Conservation (phyloP, 192 early-diverging fungal species). For the Coemansia sp. region DNA sequence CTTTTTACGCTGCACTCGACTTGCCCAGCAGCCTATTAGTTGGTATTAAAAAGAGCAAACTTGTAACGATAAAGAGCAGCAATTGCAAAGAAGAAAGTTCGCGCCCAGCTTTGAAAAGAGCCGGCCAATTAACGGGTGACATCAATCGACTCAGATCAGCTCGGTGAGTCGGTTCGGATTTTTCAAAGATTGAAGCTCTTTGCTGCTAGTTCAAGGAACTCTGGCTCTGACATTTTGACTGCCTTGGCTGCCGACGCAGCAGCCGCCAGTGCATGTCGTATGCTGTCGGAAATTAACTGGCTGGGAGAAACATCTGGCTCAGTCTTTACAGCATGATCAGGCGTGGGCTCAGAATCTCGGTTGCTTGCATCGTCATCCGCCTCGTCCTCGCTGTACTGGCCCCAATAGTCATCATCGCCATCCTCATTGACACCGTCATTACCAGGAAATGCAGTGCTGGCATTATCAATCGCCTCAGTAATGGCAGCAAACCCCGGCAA, state of each 20-base stretch:
- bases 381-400: constrained; percentile 14
- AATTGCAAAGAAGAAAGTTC: neutral
- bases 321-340: neutral
- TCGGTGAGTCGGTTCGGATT: neutral
- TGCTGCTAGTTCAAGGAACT: constrained; percentile 20
- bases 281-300: constrained; percentile 7
- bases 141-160: neutral
- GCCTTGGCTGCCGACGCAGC: constrained; percentile 28
- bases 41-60: neutral
- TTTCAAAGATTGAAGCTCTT: neutral
- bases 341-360: neutral
- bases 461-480: constrained; percentile 3
- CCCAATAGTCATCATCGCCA: constrained; percentile 34
- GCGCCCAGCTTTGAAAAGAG: neutral
- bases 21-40: neutral
- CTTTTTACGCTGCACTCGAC: neutral
- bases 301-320: neutral
- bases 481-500: neutral
- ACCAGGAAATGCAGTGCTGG: neutral
- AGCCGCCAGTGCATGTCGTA: constrained; percentile 21
- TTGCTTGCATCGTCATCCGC: constrained; percentile 9
- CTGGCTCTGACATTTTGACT: constrained; percentile 16
- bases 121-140: neutral
- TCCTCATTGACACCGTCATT: neutral
- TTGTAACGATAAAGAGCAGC: neutral